These are phyloP conservation scores for Rhododendron kiyosumense DNA, from an alignment of 148 eudicot species.

Conservation along the genomic window DNA sequence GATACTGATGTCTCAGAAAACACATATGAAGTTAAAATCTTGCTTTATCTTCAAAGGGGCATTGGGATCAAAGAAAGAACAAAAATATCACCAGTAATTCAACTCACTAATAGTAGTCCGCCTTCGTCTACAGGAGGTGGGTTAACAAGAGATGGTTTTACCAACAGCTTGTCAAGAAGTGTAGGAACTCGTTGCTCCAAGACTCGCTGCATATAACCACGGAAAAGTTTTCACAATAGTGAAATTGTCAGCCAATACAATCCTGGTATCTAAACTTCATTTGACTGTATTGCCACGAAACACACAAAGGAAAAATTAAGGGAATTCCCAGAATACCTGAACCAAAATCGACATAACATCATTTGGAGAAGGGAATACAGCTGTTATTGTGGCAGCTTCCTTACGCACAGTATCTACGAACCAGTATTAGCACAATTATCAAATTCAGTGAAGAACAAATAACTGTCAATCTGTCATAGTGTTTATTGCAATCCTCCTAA, in stretches of 20 bases:
- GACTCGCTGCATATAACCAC: slow-evolving; percentile 64
- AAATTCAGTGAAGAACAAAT: slow-evolving; percentile 1
- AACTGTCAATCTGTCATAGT: slow-evolving; percentile 9
- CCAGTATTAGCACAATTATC: slow-evolving; percentile 11
- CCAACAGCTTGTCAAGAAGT: slow-evolving; percentile 84
- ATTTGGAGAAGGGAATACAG: slow-evolving; percentile 97
- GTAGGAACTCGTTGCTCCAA: slow-evolving; percentile 92
- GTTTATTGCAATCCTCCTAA: slow-evolving; percentile 22
- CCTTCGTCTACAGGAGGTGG: slow-evolving; percentile 92
- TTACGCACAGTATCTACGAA: slow-evolving; percentile 88
- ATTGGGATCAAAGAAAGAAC: neutral
- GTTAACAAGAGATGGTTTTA: slow-evolving; percentile 76
- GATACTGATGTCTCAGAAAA: slow-evolving; percentile 60
- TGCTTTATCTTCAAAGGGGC: neutral
- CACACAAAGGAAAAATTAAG: neutral
- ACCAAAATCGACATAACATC: slow-evolving; percentile 98
- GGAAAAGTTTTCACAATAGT: slow-evolving; percentile 3
- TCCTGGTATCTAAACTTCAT: slow-evolving; percentile 8
- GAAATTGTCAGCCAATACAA: slow-evolving; percentile 4
- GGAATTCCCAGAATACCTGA: slow-evolving; percentile 53
- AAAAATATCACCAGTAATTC: slow-evolving; percentile 17
- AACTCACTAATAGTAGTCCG: slow-evolving; percentile 85
- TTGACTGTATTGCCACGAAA: neutral
- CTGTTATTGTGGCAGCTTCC: slow-evolving; percentile 95
- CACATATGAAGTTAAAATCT: slow-evolving; percentile 10